phyloP scores from a whole-genome alignment of 2,329 filamentous ascomycete genomes.

The Stagonosporopsis chrysanthemi region DNA sequence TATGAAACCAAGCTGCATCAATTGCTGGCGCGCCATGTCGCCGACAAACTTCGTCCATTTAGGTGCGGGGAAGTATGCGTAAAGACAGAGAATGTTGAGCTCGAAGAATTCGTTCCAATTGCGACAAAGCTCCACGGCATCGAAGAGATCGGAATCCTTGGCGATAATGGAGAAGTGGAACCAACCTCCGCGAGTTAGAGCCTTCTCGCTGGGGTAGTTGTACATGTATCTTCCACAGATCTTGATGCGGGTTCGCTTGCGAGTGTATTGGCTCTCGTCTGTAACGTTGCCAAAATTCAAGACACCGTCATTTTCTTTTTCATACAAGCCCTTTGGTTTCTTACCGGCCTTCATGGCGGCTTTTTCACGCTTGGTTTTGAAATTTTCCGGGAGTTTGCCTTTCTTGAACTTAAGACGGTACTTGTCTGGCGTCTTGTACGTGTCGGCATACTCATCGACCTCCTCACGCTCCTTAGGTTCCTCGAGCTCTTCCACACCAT shows the following conservation, averaged over 20 bases:
- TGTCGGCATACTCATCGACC: conserved; percentile 14
- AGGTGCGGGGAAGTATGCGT: conserved; percentile 58
- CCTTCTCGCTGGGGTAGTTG: conserved; percentile 59
- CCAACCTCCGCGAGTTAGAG: conserved; percentile 59
- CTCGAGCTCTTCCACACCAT: conserved; percentile 46
- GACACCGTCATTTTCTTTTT: conserved; percentile 25
- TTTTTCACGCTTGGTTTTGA: conserved; percentile 46
- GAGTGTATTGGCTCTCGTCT: conserved; percentile 41
- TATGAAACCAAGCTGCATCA: conserved; percentile 53
- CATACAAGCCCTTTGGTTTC: conserved; percentile 1
- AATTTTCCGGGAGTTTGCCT: conserved; percentile 26
- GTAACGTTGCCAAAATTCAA: conserved; percentile 51
- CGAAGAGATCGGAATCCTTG: conserved; percentile 56
- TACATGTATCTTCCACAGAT: conserved; percentile 59
- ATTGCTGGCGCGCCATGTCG: conserved; percentile 49
- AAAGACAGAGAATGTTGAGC: conserved; percentile 55
- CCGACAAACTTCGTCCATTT: conserved; percentile 56
- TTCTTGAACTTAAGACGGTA: conserved; percentile 18
- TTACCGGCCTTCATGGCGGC: conserved; percentile 27
- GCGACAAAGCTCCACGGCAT: conserved; percentile 57
- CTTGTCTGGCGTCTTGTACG: conserved; percentile 15
- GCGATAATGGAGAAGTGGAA: conserved; percentile 61
- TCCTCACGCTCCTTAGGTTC: conserved; percentile 35
- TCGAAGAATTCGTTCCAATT: conserved; percentile 62
- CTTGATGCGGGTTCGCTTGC: conserved; percentile 54